phyloP scores from a whole-genome alignment of 345 rosid species.

The Euphorbia peplus region DNA sequence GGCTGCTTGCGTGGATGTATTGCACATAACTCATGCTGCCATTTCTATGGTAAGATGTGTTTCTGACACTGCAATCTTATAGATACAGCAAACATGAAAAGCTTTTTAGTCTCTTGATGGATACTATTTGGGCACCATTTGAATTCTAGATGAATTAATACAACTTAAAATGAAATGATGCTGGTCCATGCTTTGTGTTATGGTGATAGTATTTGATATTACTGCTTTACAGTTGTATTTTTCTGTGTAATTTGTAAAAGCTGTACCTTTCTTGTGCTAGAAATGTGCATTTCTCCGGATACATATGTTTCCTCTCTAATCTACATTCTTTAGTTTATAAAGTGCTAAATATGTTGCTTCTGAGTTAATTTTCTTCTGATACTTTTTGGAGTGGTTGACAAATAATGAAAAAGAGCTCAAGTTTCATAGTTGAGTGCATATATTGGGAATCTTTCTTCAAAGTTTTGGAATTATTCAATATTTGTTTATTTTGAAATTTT shows the following conservation, averaged over 20 bases:
- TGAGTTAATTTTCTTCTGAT: too few species aligned
- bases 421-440: too few species aligned
- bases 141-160: background rate
- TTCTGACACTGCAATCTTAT: conserved; percentile 1
- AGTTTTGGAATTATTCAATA: too few species aligned
- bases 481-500: too few species aligned
- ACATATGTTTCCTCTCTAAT: background rate
- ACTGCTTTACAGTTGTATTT: background rate
- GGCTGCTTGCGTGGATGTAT: conserved; percentile 83
- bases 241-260: background rate
- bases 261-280: background rate
- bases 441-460: too few species aligned
- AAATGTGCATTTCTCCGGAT: background rate
- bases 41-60: conserved; percentile 70
- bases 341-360: background rate
- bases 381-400: too few species aligned
- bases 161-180: background rate
- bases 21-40: conserved; percentile 95
- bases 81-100: background rate
- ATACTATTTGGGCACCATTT: background rate
- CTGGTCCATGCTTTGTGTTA: background rate
- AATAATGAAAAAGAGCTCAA: too few species aligned
- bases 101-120: background rate
- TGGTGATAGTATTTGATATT: background rate
- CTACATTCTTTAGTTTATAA: background rate